Evolutionary conservation across 495 filamentous ascomycete species (phyloP).

Genomic region (Penicillium salamii): DNA sequence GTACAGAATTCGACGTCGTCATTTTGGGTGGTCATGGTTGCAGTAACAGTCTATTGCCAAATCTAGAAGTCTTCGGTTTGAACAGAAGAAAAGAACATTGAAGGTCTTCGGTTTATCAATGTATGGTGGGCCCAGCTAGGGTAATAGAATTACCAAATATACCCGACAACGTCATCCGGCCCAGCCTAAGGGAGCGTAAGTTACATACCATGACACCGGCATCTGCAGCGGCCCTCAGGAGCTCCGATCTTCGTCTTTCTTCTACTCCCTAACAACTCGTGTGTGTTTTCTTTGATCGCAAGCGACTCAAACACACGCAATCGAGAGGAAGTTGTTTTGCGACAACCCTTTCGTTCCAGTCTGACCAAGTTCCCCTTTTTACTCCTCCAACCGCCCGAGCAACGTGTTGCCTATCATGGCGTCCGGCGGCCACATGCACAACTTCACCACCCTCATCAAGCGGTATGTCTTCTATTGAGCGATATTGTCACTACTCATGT

Average conservation of each 20-base stretch:
- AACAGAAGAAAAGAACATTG: constrained; percentile 1
- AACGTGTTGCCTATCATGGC: constrained; percentile 48
- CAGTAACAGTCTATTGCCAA: constrained; percentile 14
- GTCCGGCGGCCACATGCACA: constrained; percentile 75
- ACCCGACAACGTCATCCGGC: constrained; percentile 12
- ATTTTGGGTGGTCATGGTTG: background rate
- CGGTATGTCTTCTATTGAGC: constrained; percentile 56
- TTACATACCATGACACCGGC: constrained; percentile 12
- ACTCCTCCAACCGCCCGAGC: constrained; percentile 10
- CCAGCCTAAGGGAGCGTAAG: constrained; percentile 4
- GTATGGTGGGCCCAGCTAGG: constrained; percentile 5
- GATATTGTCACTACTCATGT: background rate
- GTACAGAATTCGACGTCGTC: constrained; percentile 72
- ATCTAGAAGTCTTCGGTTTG: constrained; percentile 3
- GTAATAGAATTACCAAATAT: constrained; percentile 21
- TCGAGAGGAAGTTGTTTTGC: background rate
- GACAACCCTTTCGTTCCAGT: background rate
- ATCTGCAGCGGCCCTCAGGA: constrained; percentile 22
- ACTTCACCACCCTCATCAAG: constrained; percentile 96
- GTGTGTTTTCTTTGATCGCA: constrained; percentile 3
- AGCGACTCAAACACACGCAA: constrained; percentile 2
- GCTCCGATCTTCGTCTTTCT: constrained; percentile 8
- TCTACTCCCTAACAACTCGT: constrained; percentile 3
- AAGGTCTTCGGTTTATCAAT: background rate
- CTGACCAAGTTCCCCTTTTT: background rate